phyloP scores from a whole-genome alignment of 1,139 yeast genomes.

The Hansenula sp. region DNA sequence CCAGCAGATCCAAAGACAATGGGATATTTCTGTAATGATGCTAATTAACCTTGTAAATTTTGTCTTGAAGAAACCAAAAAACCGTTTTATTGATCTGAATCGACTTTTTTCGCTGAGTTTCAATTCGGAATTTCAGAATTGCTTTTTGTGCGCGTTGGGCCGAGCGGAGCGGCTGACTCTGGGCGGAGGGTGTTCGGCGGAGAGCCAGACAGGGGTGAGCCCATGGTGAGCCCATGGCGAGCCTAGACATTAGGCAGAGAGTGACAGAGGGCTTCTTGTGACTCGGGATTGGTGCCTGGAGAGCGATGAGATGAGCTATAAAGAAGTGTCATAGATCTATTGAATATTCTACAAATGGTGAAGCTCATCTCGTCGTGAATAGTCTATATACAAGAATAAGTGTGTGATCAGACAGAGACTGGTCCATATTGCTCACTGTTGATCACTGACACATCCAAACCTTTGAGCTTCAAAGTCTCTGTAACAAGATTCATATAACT shows the following conservation, averaged over 20 bases:
- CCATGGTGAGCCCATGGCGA: background rate
- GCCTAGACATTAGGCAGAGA: no score
- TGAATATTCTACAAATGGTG: no score
- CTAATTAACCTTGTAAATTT: no score
- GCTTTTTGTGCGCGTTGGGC: background rate
- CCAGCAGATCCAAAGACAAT: no score
- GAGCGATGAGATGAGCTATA: background rate
- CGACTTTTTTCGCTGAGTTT: background rate
- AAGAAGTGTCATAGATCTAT: no score
- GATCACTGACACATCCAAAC: conserved; percentile 10
- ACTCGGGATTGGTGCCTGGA: no score
- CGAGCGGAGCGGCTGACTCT: background rate
- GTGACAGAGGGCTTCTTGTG: no score
- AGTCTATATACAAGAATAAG: background rate
- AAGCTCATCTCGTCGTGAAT: background rate
- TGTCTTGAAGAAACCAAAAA: no score
- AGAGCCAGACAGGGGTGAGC: background rate
- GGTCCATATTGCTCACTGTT: conserved; percentile 23
- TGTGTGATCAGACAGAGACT: conserved; percentile 2
- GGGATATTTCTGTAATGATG: no score
- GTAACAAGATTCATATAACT: conserved; percentile 13
- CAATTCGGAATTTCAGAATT: background rate
- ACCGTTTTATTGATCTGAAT: background rate
- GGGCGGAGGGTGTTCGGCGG: background rate
- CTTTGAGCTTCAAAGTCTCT: conserved; percentile 4